phyloP scores from a whole-genome alignment of 306 rosid species.

The Geum urbanum region DNA sequence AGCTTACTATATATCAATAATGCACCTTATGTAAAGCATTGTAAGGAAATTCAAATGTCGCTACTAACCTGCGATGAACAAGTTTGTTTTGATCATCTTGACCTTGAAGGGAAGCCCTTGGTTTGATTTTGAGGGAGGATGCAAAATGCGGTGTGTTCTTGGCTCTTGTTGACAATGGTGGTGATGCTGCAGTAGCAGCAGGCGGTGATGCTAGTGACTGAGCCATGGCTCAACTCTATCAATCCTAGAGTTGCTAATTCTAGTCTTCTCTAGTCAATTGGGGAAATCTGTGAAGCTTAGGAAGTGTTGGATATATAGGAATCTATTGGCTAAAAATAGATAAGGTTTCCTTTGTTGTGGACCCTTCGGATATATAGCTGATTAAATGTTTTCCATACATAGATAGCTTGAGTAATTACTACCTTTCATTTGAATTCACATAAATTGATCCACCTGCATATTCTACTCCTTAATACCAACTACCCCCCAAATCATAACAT shows the following conservation, averaged over 20 bases:
- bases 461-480: too few relatives aligned
- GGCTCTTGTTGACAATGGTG: constrained; percentile 29
- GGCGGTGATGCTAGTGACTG: constrained; percentile 49
- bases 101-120: constrained; percentile 16
- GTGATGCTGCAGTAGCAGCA: constrained; percentile 31
- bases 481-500: too few relatives aligned
- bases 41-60: too few relatives aligned
- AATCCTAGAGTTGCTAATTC: too few relatives aligned
- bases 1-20: too few relatives aligned
- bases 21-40: too few relatives aligned
- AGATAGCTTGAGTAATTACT: too few relatives aligned
- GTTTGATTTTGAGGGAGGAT: constrained; percentile 16
- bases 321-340: constrained; percentile 58
- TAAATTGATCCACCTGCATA: neutral
- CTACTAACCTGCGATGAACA: constrained; percentile 43
- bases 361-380: constrained; percentile 21
- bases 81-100: constrained; percentile 14
- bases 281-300: constrained; percentile 12
- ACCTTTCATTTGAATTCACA: neutral
- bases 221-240: constrained; percentile 32
- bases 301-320: constrained; percentile 11
- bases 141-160: constrained; percentile 8
- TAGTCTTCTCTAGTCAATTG: neutral
- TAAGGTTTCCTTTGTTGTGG: constrained; percentile 58
- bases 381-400: too few relatives aligned